phyloP scores from a whole-genome alignment of 2,329 filamentous ascomycete genomes.

The Phialemoniopsis sp. region DNA sequence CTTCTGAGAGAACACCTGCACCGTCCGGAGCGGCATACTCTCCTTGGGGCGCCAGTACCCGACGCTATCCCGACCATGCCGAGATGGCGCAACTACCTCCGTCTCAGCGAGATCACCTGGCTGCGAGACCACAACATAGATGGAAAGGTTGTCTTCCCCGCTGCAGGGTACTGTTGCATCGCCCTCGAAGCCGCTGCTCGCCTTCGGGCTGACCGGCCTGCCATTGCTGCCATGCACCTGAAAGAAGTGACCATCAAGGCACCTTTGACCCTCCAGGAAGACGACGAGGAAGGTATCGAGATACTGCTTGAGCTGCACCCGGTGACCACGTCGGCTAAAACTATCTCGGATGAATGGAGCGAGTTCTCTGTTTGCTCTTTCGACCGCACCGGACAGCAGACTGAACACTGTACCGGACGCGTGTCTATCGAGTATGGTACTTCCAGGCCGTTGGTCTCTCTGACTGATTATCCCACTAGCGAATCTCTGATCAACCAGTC shows the following conservation, averaged over 20 bases:
- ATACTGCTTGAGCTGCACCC: conserved; percentile 14
- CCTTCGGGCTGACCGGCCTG: too few relatives aligned
- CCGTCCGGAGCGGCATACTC: conserved; percentile 26
- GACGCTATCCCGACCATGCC: conserved; percentile 16
- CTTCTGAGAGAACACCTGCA: conserved; percentile 20
- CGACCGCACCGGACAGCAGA: conserved; percentile 11
- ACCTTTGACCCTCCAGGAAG: conserved; percentile 14
- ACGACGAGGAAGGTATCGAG: too few relatives aligned
- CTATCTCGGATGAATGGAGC: conserved; percentile 12
- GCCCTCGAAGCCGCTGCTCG: conserved; percentile 29
- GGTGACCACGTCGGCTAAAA: too few relatives aligned
- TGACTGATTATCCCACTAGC: too few relatives aligned
- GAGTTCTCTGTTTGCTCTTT: conserved; percentile 18
- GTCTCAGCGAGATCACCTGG: conserved; percentile 25
- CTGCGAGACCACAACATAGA: conserved; percentile 22
- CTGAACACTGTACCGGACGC: conserved; percentile 18
- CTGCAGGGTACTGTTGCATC: conserved; percentile 31
- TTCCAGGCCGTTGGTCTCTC: too few relatives aligned
- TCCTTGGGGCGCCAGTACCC: conserved; percentile 25
- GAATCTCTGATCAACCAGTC: too few relatives aligned
- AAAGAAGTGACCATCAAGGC: conserved; percentile 15
- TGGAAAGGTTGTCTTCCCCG: conserved; percentile 28
- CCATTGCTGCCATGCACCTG: too few relatives aligned
- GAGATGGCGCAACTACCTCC: conserved; percentile 19
- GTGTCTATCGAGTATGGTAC: too few relatives aligned